Evolutionary conservation across 164 flowering plant genomes (phyloP), one percentile per base, ranked within the genome.

Genomic region (Tinospora cordifolia): DNA sequence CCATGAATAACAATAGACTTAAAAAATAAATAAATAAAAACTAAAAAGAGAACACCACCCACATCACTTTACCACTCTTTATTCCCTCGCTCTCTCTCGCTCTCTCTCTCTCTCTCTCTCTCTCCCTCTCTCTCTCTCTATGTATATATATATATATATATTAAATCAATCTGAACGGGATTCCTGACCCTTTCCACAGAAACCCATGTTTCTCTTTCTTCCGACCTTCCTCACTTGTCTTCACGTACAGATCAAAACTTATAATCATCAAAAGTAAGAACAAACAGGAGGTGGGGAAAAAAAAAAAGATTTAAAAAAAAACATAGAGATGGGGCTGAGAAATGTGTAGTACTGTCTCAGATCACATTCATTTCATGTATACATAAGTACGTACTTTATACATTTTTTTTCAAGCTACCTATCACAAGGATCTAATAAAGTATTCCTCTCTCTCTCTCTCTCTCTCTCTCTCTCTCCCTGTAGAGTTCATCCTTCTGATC

Each of bases 221-320:
- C 59, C 59, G 5, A 51, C 59, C 60, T 17, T 54, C 60, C 60
- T 54, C 60, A 54, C 60, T n/a, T n/a, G 24, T 54, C 60, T 21
- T 19, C 6, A 54, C 60, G 60, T 54, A 54, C 60, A 21, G 14
- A 44, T 22, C 19, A 19, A 54, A 54, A 54, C 60, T 54, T 17
- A 51, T 15, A 51, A 51, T 51, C 59, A 51, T 51, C 59, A 54
- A 54, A 54, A 54, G 60, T 21, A 21, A 54, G 60, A 21, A 54
- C 24, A 21, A 54, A n/a, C 21, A n/a, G n/a, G 24, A n/a, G n/a
- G n/a, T n/a, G n/a, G n/a, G n/a, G n/a, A n/a, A n/a, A n/a, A n/a
- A n/a, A n/a, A n/a, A n/a, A n/a, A n/a, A n/a, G n/a, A n/a, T n/a
- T n/a, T n/a, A 54, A 19, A 30, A 30, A 30, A 4, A 30, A 30